Base-by-base conservation (phyloP, 2,329 filamentous ascomycete species). In the Dactylellina sp. region DNA sequence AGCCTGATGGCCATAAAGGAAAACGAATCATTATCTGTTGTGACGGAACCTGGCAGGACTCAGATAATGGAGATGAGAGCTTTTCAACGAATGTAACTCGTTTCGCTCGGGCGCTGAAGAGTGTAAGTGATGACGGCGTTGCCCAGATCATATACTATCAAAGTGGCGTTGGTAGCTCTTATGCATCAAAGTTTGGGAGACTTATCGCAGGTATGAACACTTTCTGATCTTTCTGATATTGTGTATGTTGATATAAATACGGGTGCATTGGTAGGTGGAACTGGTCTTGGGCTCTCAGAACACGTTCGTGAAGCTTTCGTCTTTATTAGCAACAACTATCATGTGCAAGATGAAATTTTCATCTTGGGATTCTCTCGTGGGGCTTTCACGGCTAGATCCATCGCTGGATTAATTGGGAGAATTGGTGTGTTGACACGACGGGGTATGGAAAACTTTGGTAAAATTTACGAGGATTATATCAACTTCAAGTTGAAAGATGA, bases 281-380 rank as follows among this genome's bases (percentile, higher is more conserved):
- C 77, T 16, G 77, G 77, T 4, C 59, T 72, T 14, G 77, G 77
- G 4, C 64, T 79, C 12, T 71, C 62, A 7, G 77, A 79, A 65
- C 77, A 89, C 68, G 84, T 89, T 61, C 84, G 86, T 12, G 87
- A 89, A 79, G 85, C 86, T 0, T 89, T 89, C 78, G 83, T 84
- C 5, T 89, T 88, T 77, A 81, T 89, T 1, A 88, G 86, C 63
- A 84, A 85, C 77, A 89, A 89, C 79, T 89, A 88, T 76, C 83
- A 83, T 62, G 83, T 84, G 61, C 85, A 85, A 2, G 86, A 88
- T 75, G 84, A 87, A 75, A 86, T 88, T 50, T 80, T 85, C 76
- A 63, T 87, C 22, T 78, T 87, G 25, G 86, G 86, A 1, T 88
- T 86, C 81, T 87, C 86, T 1, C 83, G 86, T 5, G 86, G 86